Conservation (phyloP, 2,329 filamentous ascomycete species). For the Neonectria faginata region DNA sequence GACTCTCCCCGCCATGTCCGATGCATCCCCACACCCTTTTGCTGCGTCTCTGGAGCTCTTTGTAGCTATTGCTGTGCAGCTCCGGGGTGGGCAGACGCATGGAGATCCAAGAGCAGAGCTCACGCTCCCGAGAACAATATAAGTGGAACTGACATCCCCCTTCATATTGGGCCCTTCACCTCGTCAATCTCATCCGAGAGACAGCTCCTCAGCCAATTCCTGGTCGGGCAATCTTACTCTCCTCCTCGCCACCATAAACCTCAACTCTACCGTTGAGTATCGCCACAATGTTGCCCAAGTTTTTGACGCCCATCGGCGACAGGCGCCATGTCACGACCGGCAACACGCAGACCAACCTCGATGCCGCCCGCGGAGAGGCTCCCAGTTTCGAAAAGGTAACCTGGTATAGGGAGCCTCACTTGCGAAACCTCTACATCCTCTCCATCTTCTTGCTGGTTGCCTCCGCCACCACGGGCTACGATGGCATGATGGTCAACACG, state of each 20-base stretch:
- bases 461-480: constrained; percentile 72
- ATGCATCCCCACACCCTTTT: constrained; percentile 24
- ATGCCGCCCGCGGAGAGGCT: constrained; percentile 57
- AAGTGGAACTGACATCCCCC: constrained; percentile 38
- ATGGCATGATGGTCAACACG: constrained; percentile 71
- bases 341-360: constrained; percentile 46
- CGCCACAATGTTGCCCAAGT: constrained; percentile 43
- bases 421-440: constrained; percentile 67
- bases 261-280: constrained; percentile 1
- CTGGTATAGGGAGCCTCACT: constrained; percentile 68
- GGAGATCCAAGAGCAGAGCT: constrained; percentile 20
- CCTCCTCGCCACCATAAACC: constrained; percentile 18
- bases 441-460: constrained; percentile 67
- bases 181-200: constrained; percentile 35
- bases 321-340: constrained; percentile 29
- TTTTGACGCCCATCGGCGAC: constrained; percentile 41
- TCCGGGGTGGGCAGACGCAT: constrained; percentile 26
- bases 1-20: constrained; percentile 33
- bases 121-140: constrained; percentile 35
- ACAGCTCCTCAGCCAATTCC: constrained; percentile 22
- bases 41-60: constrained; percentile 1
- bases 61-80: constrained; percentile 2
- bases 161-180: constrained; percentile 17
- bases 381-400: constrained; percentile 66
- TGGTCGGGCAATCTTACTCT: background rate